Evolutionary conservation across 768 basidiomycete genomes (phyloP).

Genomic region (Asterophora lycoperdoides): DNA sequence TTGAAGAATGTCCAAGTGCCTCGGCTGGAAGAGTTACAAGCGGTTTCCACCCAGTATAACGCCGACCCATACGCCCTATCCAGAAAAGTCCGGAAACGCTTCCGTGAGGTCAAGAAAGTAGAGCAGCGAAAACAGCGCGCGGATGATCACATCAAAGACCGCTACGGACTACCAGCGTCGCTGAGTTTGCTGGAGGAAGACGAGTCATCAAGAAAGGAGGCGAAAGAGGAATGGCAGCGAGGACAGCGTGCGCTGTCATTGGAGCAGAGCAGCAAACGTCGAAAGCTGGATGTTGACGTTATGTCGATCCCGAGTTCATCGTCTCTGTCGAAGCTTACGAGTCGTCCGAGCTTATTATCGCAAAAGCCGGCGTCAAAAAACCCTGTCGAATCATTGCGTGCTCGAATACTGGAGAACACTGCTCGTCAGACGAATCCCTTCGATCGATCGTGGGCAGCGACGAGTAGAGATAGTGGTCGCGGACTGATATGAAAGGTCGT

Average conservation of each 20-base stretch:
- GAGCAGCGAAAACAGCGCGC: conserved; percentile 61
- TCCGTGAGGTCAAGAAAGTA: conserved; percentile 83
- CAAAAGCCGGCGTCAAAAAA: conserved; percentile 16
- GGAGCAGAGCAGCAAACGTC: conserved; percentile 44
- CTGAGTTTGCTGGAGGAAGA: conserved; percentile 66
- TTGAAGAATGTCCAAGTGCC: conserved; percentile 72
- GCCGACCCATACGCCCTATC: conserved; percentile 86
- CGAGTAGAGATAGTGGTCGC: background rate
- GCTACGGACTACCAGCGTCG: conserved; percentile 72
- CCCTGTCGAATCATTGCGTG: conserved; percentile 41
- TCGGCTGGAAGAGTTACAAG: conserved; percentile 76
- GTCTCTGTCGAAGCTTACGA: conserved; percentile 19
- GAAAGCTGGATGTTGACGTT: conserved; percentile 33
- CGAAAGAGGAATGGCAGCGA: conserved; percentile 58
- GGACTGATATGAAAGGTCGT: background rate
- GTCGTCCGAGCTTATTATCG: conserved; percentile 11
- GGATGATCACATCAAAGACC: conserved; percentile 68
- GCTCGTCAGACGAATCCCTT: conserved; percentile 34
- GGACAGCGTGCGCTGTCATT: conserved; percentile 44
- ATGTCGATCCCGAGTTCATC: conserved; percentile 19
- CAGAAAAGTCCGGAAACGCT: conserved; percentile 66
- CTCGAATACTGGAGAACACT: conserved; percentile 56
- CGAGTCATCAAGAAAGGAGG: conserved; percentile 52
- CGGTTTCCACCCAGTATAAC: conserved; percentile 72
- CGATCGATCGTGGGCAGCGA: background rate